Percentiles rank a stretch among this genome's conserved stretches.
Evolutionary conservation across 768 basidiomycete genomes (phyloP).

Genomic region (Phylloporus rhodoxanthus): DNA sequence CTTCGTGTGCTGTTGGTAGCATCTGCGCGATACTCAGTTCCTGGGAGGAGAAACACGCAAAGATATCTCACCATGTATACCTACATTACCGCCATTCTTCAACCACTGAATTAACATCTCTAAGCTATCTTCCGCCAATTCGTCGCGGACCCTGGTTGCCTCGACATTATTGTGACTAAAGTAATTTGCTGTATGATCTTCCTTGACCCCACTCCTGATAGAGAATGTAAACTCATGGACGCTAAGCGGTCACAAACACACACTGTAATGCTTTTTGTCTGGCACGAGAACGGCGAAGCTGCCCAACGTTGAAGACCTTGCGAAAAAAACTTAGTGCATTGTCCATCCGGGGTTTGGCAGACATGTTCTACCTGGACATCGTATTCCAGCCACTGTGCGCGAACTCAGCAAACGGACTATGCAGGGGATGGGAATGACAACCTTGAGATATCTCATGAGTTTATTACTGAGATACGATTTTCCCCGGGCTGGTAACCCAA

Average conservation of each 20-base stretch:
- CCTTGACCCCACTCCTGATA: constrained; percentile 70
- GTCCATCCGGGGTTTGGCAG: background rate
- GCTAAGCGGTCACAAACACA: constrained; percentile 7
- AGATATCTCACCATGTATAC: constrained; percentile 75
- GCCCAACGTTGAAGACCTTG: constrained; percentile 97
- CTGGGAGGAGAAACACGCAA: background rate
- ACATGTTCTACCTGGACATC: constrained; percentile 71
- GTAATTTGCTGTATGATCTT: constrained; percentile 86
- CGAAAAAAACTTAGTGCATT: background rate
- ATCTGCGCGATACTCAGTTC: constrained; percentile 45
- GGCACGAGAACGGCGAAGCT: constrained; percentile 83
- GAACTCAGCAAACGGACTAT: constrained; percentile 7
- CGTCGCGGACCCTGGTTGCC: constrained; percentile 71
- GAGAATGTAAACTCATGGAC: constrained; percentile 4
- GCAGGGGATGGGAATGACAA: constrained; percentile 30
- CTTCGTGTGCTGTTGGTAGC: constrained; percentile 88
- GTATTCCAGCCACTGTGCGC: constrained; percentile 92
- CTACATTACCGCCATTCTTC: constrained; percentile 93
- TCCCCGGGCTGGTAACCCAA: constrained; percentile 94
- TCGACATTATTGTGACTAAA: constrained; percentile 83
- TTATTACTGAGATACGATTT: constrained; percentile 99
- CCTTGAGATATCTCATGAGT: constrained; percentile 92
- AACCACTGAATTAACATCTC: constrained; percentile 96
- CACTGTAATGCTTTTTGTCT: constrained; percentile 72
- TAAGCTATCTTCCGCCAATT: constrained; percentile 83